phyloP scores from a whole-genome alignment of 208 protist genomes.

The Wallacemonas rigidus region DNA sequence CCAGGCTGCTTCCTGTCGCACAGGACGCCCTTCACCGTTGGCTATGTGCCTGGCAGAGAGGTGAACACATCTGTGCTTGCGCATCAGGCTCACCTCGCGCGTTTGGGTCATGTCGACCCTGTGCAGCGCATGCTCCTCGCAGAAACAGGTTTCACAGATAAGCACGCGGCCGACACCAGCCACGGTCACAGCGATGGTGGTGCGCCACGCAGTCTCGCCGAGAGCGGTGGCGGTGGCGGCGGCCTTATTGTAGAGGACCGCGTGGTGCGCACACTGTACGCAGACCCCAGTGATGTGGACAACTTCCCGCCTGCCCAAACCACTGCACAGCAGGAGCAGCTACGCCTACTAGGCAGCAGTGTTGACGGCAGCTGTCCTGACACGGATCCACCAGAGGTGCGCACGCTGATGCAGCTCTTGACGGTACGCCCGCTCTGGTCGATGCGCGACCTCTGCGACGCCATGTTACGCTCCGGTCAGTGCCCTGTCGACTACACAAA shows the following conservation, averaged over 20 bases:
- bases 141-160: neutral
- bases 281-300: neutral
- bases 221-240: neutral
- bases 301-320: neutral
- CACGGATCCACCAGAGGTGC: constrained; percentile 54
- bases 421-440: constrained; percentile 67
- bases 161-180: neutral
- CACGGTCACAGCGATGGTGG: neutral
- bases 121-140: constrained; percentile 8
- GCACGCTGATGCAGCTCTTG: constrained; percentile 44
- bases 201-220: no score
- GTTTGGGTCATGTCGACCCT: constrained; percentile 1
- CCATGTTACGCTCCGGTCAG: constrained; percentile 59
- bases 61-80: constrained; percentile 39
- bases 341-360: constrained; percentile 25
- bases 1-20: constrained; percentile 56
- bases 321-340: constrained; percentile 12
- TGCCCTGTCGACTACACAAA: constrained; percentile 71
- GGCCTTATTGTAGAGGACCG: neutral
- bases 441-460: constrained; percentile 46
- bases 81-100: constrained; percentile 4
- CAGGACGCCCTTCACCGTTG: constrained; percentile 47
- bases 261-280: constrained; percentile 6
- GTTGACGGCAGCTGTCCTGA: constrained; percentile 22
- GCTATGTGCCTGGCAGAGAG: constrained; percentile 46